Evolutionary conservation across 2,329 filamentous ascomycete genomes (phyloP), one percentile per base, ranked within the genome.

Genomic region (Hypomyces perniciosus): DNA sequence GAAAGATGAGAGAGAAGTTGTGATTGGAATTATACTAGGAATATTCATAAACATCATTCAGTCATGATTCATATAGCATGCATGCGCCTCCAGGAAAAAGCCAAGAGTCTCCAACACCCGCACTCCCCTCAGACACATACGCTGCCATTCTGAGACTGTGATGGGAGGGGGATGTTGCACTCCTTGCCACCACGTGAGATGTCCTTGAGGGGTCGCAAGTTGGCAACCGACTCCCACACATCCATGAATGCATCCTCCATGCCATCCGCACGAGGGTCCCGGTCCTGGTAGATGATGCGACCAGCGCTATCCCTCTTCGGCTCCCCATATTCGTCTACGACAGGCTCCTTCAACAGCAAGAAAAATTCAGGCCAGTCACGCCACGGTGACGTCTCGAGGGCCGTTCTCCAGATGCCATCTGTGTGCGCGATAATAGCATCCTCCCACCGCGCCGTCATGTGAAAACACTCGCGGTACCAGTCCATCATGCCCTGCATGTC

Each of bases 401-500:
- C 38, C 3, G 39, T 31, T 9, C 48, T 49, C 63, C 62, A 65
- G 12, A 61, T 46, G 28, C 63, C 60, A 26, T 63, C 60, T 8
- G 48, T 41, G 34, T 60, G 57, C 10, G 56, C 60, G 13, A 56
- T 51, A 7, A 54, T 31, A 30, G 56, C 52, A n/a, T 59, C 53
- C 5, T 57, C 43, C 26, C 48, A 53, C 27, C 51, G 54, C 7
- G 54, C 41, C 10, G 41, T 58, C 53, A 60, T 47, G 33, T 54
- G 45, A 44, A 61, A 45, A 46, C 57, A 60, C 37, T 59, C 54
- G 48, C 63, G 62, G 54, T 62, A 65, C 62, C 60, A 65, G 50
- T 53, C 46, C 38, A 65, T 54, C 60, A 62, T 62, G 38, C 59
- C 59, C 13, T 53, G 54, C 52, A 62, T 60, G 53, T 61, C 57